These are phyloP conservation scores for Akanthomyces uredinophilus DNA, from an alignment of 2,329 filamentous ascomycete species.

Conservation along the genomic window DNA sequence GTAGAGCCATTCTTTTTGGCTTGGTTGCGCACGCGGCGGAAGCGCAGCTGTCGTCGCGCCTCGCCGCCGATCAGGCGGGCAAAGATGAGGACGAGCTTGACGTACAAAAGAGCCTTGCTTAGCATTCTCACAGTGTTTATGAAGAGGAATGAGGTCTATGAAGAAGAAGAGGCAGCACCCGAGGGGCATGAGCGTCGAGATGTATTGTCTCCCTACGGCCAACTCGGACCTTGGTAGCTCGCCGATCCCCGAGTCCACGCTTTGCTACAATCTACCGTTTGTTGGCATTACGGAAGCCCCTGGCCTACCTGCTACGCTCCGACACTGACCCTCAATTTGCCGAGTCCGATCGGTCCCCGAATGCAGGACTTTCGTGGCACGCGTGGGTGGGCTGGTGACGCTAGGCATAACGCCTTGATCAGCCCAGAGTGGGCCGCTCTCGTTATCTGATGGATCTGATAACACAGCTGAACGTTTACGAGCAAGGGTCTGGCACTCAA, in stretches of 20 bases:
- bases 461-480: slow-evolving; percentile 2
- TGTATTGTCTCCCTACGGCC: not conserved
- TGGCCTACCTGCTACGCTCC: not conserved
- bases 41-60: slow-evolving; percentile 18
- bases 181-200: not conserved
- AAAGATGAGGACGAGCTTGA: slow-evolving; percentile 25
- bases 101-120: slow-evolving; percentile 26
- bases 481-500: not conserved
- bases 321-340: slow-evolving; percentile 8
- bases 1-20: slow-evolving; percentile 15
- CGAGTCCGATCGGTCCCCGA: slow-evolving; percentile 11
- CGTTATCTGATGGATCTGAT: slow-evolving; percentile 17
- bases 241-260: not conserved
- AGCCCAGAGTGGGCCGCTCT: not conserved
- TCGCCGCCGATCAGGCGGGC: slow-evolving; percentile 22
- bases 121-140: slow-evolving; percentile 18
- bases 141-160: not conserved
- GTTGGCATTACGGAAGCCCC: not conserved
- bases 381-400: not conserved
- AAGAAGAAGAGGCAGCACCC: not conserved
- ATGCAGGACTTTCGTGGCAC: not conserved
- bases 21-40: slow-evolving; percentile 16
- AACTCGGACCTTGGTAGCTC: not conserved
- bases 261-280: not conserved
- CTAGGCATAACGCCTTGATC: not conserved